Conservation (phyloP, 306 rosid species). For the Phaseolus lunatus region DNA sequence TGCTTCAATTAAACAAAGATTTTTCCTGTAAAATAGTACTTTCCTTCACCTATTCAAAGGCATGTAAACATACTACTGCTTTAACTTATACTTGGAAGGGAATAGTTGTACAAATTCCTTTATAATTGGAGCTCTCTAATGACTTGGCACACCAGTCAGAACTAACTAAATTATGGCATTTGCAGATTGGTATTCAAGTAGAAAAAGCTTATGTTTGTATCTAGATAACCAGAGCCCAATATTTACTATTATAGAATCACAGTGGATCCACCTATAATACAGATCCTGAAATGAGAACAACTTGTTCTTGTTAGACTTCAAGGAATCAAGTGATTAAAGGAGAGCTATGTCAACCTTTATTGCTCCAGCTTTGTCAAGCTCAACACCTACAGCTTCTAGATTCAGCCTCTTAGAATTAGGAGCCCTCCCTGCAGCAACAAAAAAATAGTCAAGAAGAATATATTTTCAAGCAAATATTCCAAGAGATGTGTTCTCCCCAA, state of each 20-base stretch:
- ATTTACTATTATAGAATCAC: constrained; percentile 8
- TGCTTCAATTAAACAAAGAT: neutral
- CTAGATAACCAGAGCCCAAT: neutral
- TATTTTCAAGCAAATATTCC: neutral
- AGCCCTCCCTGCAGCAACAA: constrained; percentile 69
- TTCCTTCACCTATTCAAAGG: neutral
- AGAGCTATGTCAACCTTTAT: constrained; percentile 65
- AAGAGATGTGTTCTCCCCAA: constrained; percentile 31
- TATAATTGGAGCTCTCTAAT: neutral
- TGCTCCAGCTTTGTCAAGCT: constrained; percentile 73
- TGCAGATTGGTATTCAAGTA: constrained; percentile 23
- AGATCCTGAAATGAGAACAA: constrained; percentile 16
- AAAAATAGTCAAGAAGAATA: constrained; percentile 17
- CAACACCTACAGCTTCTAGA: constrained; percentile 83
- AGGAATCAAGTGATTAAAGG: constrained; percentile 27
- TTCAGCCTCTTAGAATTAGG: constrained; percentile 94
- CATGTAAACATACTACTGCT: neutral
- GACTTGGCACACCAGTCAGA: neutral
- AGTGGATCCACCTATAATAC: constrained; percentile 13
- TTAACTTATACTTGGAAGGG: constrained; percentile 6
- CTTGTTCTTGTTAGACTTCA: constrained; percentile 3
- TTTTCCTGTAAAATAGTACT: neutral
- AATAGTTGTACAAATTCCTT: constrained; percentile 1
- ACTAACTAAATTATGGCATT: constrained; percentile 35
- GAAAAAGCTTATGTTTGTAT: constrained; percentile 19